These are phyloP conservation scores for Sporothrix globosa DNA, from an alignment of 2,329 filamentous ascomycete species.

Conservation along the genomic window DNA sequence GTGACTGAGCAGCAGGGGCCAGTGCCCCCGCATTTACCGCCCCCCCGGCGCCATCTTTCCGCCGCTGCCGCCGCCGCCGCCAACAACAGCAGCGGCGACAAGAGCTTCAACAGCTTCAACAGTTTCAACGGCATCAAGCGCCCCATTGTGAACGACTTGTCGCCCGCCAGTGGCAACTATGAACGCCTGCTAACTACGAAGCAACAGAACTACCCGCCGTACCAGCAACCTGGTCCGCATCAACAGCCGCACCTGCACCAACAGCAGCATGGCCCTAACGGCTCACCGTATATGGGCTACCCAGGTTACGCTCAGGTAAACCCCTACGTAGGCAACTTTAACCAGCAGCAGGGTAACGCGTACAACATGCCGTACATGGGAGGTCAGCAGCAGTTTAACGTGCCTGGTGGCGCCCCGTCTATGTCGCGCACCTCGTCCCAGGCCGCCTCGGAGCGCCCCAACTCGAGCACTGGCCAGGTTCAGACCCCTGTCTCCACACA, in stretches of 20 bases:
- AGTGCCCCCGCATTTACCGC: conserved; percentile 36
- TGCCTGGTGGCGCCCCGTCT: conserved; percentile 58
- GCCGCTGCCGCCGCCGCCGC: neutral
- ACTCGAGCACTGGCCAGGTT: conserved; percentile 67
- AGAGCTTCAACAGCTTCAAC: no score
- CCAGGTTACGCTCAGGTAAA: conserved; percentile 45
- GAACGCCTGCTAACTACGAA: conserved; percentile 72
- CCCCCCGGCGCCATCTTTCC: neutral
- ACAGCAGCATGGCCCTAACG: conserved; percentile 42
- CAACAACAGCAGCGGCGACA: neutral
- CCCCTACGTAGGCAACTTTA: conserved; percentile 22
- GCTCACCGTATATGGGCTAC: conserved; percentile 41
- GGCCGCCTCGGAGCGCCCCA: conserved; percentile 65
- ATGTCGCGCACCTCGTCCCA: conserved; percentile 88
- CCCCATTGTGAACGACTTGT: conserved; percentile 56
- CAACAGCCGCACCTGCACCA: conserved; percentile 11
- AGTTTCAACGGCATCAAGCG: neutral
- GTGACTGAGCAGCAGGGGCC: conserved; percentile 30
- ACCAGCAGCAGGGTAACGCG: conserved; percentile 37
- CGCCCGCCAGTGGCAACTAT: conserved; percentile 70
- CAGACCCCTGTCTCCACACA: conserved; percentile 63
- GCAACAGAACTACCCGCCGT: conserved; percentile 65
- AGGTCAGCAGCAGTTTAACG: conserved; percentile 52
- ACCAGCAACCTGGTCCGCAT: conserved; percentile 45
- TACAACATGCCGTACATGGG: conserved; percentile 37